These are phyloP conservation scores for Naganishia vishniacii DNA, from an alignment of 768 basidiomycete species.

Conservation along the genomic window DNA sequence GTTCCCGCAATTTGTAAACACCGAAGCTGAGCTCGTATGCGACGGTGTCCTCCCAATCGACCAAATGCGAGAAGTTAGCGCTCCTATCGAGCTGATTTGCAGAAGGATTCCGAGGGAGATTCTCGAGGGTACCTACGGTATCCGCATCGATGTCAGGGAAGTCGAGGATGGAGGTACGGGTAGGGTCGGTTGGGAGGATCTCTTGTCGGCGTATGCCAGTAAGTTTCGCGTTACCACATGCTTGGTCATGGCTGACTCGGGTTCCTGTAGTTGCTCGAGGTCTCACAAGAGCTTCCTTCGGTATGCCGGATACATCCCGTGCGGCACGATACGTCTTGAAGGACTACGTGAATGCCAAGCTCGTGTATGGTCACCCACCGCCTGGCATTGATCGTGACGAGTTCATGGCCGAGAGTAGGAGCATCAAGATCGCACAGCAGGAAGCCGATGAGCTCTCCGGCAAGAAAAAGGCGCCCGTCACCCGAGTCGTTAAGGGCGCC, in stretches of 20 bases:
- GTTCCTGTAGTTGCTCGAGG: slow-evolving; percentile 72
- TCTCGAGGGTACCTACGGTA: slow-evolving; percentile 83
- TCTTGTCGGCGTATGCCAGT: slow-evolving; percentile 90
- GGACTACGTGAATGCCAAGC: slow-evolving; percentile 91
- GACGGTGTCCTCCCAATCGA: slow-evolving; percentile 97
- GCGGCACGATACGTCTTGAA: slow-evolving; percentile 88
- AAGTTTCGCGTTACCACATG: slow-evolving; percentile 48
- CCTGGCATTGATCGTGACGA: slow-evolving; percentile 56
- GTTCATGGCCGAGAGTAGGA: slow-evolving; percentile 71
- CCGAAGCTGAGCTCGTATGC: slow-evolving; percentile 89
- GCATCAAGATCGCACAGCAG: slow-evolving; percentile 55
- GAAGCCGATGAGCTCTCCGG: slow-evolving; percentile 51
- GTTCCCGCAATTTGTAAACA: slow-evolving; percentile 96
- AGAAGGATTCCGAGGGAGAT: slow-evolving; percentile 73
- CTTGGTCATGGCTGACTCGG: not conserved
- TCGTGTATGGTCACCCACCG: slow-evolving; percentile 87
- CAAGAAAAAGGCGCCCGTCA: slow-evolving; percentile 84
- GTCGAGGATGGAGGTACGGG: slow-evolving; percentile 82
- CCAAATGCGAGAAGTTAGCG: slow-evolving; percentile 88
- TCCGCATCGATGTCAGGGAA: slow-evolving; percentile 61
- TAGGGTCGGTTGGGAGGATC: slow-evolving; percentile 59
- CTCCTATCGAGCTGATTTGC: slow-evolving; percentile 70
- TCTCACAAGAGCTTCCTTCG: slow-evolving; percentile 85
- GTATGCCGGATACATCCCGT: slow-evolving; percentile 93
- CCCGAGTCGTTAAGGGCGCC: slow-evolving; percentile 75